Evolutionary conservation across 2,329 filamentous ascomycete species (phyloP), one percentile per base, ranked within the genome.

Genomic region (Sporothrix inflata): DNA sequence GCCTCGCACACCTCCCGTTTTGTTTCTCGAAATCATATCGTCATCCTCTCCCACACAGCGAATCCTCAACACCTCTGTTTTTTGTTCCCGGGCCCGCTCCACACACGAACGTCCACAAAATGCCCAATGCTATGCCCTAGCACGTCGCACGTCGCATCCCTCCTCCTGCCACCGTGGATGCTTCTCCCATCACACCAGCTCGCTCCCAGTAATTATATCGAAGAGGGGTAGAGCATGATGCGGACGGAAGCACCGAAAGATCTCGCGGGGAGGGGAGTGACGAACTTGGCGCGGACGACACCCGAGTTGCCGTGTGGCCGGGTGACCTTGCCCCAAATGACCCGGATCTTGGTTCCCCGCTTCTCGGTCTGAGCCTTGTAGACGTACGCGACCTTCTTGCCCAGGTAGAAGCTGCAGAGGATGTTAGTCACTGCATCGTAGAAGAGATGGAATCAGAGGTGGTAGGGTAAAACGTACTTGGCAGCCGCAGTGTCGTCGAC

Each of bases 341-440:
- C 92, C 83, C 95, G 91, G 87, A 98, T 97, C 92, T 98, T 98
- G 84, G 94, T 95, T 84, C 96, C 96, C 81, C 95, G 93, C 82
- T 97, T 89, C 89, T 97, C 94, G 87, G 91, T 94, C 86, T 93
- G 91, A 80, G 91, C 95, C 83, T 94, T 94, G 90, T 98, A 99
- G 86, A 99, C 94, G 86, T 94, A 99, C 84, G 96, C 96, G 84
- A 98, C 91, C 88, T 94, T 94, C 92, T 99, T 99, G 87, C 96
- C 96, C 78, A 94, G 88, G 89, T 99, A 99, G 92, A 98, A 98
- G 87, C 87, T 89, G 78, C 19, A 38, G 47, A 27, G 60, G 19
- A 14, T 14, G 55, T 57, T 66, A 75, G 67, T 49, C 40, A 74
- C 80, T 76, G n/a, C 34, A 14, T 66, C 97, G 86, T 86, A 73